phyloP scores from a whole-genome alignment of 495 filamentous ascomycete species.

The Tetracladium marchalianum region DNA sequence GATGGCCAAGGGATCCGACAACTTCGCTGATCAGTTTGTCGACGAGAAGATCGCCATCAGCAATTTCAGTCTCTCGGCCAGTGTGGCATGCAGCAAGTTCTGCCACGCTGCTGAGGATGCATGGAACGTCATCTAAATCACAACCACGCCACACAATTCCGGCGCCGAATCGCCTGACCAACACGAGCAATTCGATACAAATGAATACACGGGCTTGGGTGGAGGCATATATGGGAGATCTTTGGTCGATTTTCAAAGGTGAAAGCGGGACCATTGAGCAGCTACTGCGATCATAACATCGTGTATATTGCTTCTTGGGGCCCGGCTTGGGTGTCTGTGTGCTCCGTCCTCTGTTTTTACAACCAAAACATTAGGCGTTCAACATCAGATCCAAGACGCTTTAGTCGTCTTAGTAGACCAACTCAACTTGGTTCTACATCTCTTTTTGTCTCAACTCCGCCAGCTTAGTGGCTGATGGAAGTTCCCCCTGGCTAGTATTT shows the following conservation, averaged over 20 bases:
- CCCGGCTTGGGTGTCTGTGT: conserved; percentile 34
- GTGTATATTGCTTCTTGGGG: conserved; percentile 22
- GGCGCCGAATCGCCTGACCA: conserved; percentile 3
- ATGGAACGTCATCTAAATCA: conserved; percentile 77
- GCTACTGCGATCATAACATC: conserved; percentile 45
- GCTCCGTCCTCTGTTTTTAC: conserved; percentile 67
- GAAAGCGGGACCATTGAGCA: conserved; percentile 23
- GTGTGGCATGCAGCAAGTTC: conserved; percentile 98
- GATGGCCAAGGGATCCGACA: conserved; percentile 93
- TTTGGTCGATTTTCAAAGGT: conserved; percentile 18
- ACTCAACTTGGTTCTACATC: conserved; percentile 55
- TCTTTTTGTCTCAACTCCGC: conserved; percentile 20
- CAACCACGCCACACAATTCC: neutral
- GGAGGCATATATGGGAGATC: conserved; percentile 4
- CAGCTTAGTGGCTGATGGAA: conserved; percentile 9
- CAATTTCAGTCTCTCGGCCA: conserved; percentile 92
- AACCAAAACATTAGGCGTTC: conserved; percentile 72
- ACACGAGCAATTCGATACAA: conserved; percentile 9
- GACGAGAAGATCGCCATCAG: conserved; percentile 97
- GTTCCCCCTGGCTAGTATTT: no score
- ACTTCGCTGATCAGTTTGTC: conserved; percentile 89
- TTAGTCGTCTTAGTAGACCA: conserved; percentile 53
- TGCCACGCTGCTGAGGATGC: conserved; percentile 96
- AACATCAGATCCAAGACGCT: conserved; percentile 67
- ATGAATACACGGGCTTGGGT: neutral